Base-by-base conservation (phyloP, 768 basidiomycete genomes). In the Tylopilus subfusipes region DNA sequence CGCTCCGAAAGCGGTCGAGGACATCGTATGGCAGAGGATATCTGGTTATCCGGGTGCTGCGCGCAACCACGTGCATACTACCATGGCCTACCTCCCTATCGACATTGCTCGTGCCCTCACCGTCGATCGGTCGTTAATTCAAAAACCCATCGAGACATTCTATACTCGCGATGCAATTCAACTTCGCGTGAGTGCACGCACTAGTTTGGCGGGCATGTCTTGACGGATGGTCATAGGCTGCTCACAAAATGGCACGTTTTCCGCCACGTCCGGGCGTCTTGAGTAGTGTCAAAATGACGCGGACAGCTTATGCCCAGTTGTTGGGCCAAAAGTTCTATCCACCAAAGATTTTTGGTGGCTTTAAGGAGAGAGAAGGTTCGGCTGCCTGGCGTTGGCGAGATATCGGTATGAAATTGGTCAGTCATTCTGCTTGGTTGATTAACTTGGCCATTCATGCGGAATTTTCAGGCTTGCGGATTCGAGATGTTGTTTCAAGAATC, bases 401-500 rank as follows among this genome's bases (percentile, higher is more conserved):
- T 70, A 69, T 91, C 27, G 96, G 96, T 9, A 89, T 98, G 85
- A 98, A 98, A 76, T 85, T 98, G 49, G 93, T 90, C 56, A 46
- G 82, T 70, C 36, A 22, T 14, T 45, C 24, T 2, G 39, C 18
- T 44, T 33, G 44, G 4, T 14, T 5, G 39, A 30, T 50, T 24
- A 21, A 8, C 21, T 42, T 18, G 19, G 11, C 19, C 8, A 7
- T 40, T 49, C 44, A 61, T 47, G 14, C 36, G n/a, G 9, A 39
- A 11, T 22, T 47, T 42, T 9, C 64, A 95, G 88, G 86, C 93
- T 2, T 92, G 92, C 58, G 97, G 97, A 2, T 98, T 98, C 57
- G 97, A 99, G 74, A 99, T 98, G 80, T 79, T 97, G 38, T 98
- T 90, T 67, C 86, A 90, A 67, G 93, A 93, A 66, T 87, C 82